Conservation (phyloP, 139 green algal genomes). For the Coelastrella sp. region DNA sequence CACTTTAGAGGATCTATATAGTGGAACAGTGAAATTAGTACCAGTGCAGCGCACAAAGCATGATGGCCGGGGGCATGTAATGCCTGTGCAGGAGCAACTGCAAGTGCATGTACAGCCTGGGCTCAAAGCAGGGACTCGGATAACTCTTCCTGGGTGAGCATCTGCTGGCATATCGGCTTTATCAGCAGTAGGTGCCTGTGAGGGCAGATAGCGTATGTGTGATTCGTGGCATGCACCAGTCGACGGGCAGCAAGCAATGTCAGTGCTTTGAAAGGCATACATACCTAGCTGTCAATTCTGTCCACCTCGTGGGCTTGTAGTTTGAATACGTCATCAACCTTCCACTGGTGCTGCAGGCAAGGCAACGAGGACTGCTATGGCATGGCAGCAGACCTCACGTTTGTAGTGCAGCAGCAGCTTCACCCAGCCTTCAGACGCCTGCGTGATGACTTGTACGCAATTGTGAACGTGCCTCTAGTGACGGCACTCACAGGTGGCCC, state of each 20-base stretch:
- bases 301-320: no score
- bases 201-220: background rate
- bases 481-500: slow-evolving; percentile 45
- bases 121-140: slow-evolving; percentile 22
- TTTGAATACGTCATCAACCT: no score
- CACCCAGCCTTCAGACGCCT: slow-evolving; percentile 42
- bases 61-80: background rate
- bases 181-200: background rate
- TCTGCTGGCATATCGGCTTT: no score
- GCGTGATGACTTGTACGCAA: slow-evolving; percentile 41
- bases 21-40: slow-evolving; percentile 50
- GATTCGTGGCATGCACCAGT: no score
- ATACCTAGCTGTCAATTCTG: no score
- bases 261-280: no score
- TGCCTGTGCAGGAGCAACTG: slow-evolving; percentile 28
- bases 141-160: slow-evolving; percentile 39
- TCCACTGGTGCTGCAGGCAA: background rate
- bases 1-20: slow-evolving; percentile 46
- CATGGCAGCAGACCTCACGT: slow-evolving; percentile 42
- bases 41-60: slow-evolving; percentile 12
- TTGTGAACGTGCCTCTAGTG: slow-evolving; percentile 41
- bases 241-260: background rate
- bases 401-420: slow-evolving; percentile 29
- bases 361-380: slow-evolving; percentile 11
- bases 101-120: slow-evolving; percentile 42